phyloP scores from a whole-genome alignment of 768 basidiomycete species.

The Cytidiella melzeri region DNA sequence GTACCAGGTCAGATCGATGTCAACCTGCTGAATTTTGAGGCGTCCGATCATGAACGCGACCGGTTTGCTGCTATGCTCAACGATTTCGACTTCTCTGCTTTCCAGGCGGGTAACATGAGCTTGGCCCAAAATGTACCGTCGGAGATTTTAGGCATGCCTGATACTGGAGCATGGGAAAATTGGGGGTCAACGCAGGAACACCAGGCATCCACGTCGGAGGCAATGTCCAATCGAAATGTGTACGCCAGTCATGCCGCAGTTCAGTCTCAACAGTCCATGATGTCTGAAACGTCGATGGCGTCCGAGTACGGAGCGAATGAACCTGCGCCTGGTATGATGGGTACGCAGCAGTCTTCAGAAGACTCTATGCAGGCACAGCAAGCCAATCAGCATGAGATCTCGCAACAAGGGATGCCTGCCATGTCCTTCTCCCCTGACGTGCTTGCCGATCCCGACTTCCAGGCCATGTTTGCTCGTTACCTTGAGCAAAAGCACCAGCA shows the following conservation, averaged over 20 bases:
- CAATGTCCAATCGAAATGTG: not conserved
- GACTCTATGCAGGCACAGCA: not conserved
- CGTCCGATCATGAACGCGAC: not conserved
- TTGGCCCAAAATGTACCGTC: not conserved
- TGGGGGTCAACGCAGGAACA: not conserved
- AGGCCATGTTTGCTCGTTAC: not conserved
- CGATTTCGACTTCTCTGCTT: constrained; percentile 1
- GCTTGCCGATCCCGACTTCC: not conserved
- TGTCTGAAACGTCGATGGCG: not conserved
- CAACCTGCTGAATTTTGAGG: not conserved
- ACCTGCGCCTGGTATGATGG: not conserved
- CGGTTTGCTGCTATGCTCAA: not conserved
- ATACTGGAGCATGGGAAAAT: not conserved
- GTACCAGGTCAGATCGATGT: constrained; percentile 10
- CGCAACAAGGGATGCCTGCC: not conserved
- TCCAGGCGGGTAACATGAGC: not conserved
- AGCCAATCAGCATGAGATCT: not conserved
- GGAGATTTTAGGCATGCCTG: not conserved
- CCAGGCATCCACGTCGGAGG: not conserved
- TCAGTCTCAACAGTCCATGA: not conserved
- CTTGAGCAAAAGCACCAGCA: not conserved
- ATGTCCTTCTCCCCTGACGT: not conserved
- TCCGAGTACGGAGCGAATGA: not conserved
- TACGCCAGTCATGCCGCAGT: not conserved
- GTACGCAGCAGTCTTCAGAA: not conserved